A percentile compares a stretch with the other conserved stretches of the same genome.
These are phyloP conservation scores for Cytospora mali DNA, from an alignment of 2,329 filamentous ascomycete species.

Conservation along the genomic window DNA sequence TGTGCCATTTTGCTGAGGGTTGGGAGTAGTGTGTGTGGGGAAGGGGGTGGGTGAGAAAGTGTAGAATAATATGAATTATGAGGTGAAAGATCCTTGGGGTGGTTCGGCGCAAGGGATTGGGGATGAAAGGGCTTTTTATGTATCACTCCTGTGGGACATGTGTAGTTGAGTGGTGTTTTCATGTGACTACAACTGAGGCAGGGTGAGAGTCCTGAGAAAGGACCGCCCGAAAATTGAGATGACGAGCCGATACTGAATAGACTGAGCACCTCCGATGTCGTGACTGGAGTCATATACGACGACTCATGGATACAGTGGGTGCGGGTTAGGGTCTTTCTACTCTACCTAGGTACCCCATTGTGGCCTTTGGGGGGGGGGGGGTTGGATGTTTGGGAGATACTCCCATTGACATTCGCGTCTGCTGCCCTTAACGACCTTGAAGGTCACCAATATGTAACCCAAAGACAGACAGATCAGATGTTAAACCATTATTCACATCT, in stretches of 20 bases:
- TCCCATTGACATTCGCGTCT: not conserved
- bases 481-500: not conserved
- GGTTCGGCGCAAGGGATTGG: not conserved
- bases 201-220: not conserved
- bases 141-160: not conserved
- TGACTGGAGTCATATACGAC: not conserved
- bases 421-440: no score
- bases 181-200: not conserved
- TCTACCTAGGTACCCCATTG: not conserved
- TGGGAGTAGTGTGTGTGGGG: not conserved
- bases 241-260: not conserved
- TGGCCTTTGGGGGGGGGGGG: not conserved
- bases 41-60: not conserved
- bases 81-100: not conserved
- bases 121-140: not conserved
- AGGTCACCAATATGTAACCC: not conserved
- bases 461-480: not conserved
- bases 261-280: not conserved
- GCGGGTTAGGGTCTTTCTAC: not conserved
- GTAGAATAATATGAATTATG: not conserved
- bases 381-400: not conserved
- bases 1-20: not conserved
- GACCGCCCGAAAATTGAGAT: not conserved
- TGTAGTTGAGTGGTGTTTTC: not conserved
- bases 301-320: not conserved